Base-by-base conservation (phyloP, 2,329 filamentous ascomycete species). In the Chalaropsis ovoidea region DNA sequence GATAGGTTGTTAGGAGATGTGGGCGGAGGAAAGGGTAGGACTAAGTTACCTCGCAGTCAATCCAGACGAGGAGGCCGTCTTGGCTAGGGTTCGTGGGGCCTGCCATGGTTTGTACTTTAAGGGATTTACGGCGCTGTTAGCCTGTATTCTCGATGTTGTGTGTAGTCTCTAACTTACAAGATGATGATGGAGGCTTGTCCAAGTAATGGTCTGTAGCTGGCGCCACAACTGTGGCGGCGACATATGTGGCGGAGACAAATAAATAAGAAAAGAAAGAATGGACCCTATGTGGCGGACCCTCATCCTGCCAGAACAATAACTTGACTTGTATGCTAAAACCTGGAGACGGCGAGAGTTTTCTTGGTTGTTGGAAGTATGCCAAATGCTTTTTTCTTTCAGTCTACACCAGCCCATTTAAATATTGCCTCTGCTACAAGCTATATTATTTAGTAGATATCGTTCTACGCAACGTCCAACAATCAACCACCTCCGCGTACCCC, bases 61-160 rank as follows among this genome's bases (percentile, higher is more conserved):
- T 92, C 90, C 90, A 95, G 69, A 95, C 88, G 45, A 95, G 76
- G 8, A 88, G 87, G 69, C 86, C 84, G 66, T 76, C 74, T 31
- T 63, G 10, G 54, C 22, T n/a, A 22, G 22, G 31, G 61, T 35
- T 47, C 17, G 39, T 27, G 22, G 3, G 6, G 19, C 13, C 22
- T 8, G 47, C 5, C 47, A 52, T 52, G 11, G 47, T 52, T 27
- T 13, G 19, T 52, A 52, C 19, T 52, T 11, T 17, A 22, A 45
- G 52, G 15, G 4, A 31, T 35, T 15, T 8, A 24, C 24, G 49
- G 10, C 47, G 5, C 17, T 52, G 47, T 52, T 24, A 52, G 47
- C 13, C 10, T 19, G 10, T 24, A 15, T 19, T 10, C 47, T 52
- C n/a, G 22, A 17, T 52, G 47, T 19, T 24, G 7, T 52, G 47